A percentile compares a stretch with the other conserved stretches of the same genome.
phyloP scores from a whole-genome alignment of 2,329 filamentous ascomycete species.

The Penicillium freii region DNA sequence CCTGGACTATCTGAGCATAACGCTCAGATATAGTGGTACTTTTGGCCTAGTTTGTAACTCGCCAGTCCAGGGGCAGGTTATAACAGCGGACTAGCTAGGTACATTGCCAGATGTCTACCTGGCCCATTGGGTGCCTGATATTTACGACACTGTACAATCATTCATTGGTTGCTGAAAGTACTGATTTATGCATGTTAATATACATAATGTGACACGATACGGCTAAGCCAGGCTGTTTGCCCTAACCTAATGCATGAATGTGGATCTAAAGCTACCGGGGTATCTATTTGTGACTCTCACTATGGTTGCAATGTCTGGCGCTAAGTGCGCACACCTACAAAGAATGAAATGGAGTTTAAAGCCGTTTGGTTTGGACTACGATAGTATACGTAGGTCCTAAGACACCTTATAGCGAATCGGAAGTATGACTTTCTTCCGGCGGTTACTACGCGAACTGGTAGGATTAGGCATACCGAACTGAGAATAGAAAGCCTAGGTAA shows the following conservation, averaged over 20 bases:
- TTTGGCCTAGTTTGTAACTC: no score
- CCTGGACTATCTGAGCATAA: no score
- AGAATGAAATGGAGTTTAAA: neutral
- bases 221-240: neutral
- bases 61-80: no score
- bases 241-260: neutral
- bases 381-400: neutral
- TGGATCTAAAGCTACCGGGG: neutral
- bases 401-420: neutral
- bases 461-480: neutral
- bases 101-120: neutral
- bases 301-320: neutral
- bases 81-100: neutral
- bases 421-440: neutral
- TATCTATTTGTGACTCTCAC: neutral
- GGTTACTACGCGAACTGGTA: neutral
- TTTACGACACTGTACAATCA: no score
- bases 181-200: neutral
- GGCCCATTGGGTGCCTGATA: neutral
- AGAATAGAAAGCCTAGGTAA: neutral
- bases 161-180: neutral
- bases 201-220: neutral
- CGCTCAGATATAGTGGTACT: no score
- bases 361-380: neutral
- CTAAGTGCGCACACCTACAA: neutral